These are phyloP conservation scores for Alternaria alternata DNA, from an alignment of 2,329 filamentous ascomycete genomes.

Conservation along the genomic window DNA sequence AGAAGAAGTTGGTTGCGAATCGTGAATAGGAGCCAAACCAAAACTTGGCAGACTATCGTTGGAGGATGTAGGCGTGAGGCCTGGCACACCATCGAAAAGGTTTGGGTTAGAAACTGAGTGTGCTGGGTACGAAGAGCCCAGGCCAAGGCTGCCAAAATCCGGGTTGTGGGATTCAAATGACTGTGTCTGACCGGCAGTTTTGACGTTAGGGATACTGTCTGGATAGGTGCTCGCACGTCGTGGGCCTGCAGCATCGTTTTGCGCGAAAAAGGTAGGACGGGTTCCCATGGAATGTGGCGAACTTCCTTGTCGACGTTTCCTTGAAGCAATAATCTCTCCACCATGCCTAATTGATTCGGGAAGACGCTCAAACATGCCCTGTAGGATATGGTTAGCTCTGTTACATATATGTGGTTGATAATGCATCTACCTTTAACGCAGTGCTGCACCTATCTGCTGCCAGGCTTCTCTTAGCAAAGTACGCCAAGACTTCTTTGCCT, in stretches of 20 bases:
- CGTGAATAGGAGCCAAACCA: constrained; percentile 30
- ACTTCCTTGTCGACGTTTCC: constrained; percentile 50
- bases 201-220: constrained; percentile 40
- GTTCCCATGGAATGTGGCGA: constrained; percentile 43
- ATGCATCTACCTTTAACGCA: constrained; percentile 72
- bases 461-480: constrained; percentile 82
- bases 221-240: constrained; percentile 50
- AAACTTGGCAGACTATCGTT: constrained; percentile 42
- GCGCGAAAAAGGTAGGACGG: constrained; percentile 36
- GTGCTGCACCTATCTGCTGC: constrained; percentile 86
- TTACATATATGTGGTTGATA: background rate
- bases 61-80: constrained; percentile 45
- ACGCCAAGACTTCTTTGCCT: constrained; percentile 82
- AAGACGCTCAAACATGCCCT: constrained; percentile 85
- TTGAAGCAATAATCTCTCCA: constrained; percentile 38
- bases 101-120: constrained; percentile 38
- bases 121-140: constrained; percentile 39
- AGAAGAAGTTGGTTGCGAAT: constrained; percentile 37
- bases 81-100: constrained; percentile 42
- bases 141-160: constrained; percentile 38
- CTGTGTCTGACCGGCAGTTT: constrained; percentile 36
- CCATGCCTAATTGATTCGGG: constrained; percentile 71
- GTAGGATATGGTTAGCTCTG: constrained; percentile 19
- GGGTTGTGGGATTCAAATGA: constrained; percentile 40
- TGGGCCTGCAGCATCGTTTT: constrained; percentile 32